These are phyloP conservation scores for Talaromyces proteolyticus DNA, from an alignment of 495 filamentous ascomycete species.

Conservation along the genomic window DNA sequence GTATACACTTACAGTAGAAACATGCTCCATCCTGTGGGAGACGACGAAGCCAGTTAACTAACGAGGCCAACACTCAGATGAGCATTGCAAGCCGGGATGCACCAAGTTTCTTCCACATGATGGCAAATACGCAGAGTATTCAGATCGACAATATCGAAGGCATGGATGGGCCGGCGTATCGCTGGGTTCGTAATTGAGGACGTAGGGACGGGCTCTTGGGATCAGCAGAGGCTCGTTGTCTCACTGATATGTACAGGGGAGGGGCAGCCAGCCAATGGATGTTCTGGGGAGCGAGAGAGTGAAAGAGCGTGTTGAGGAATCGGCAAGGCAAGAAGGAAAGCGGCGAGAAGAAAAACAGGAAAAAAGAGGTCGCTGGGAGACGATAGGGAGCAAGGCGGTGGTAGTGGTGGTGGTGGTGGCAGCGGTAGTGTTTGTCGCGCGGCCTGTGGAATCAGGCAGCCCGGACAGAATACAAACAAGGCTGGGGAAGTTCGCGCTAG, in stretches of 20 bases:
- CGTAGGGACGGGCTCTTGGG: too few relatives aligned
- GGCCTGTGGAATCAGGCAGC: too few relatives aligned
- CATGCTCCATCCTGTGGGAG: slow-evolving; percentile 40
- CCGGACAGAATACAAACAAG: background rate
- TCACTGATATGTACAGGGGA: background rate
- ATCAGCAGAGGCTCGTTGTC: too few relatives aligned
- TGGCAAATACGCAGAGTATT: background rate
- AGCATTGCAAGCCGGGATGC: slow-evolving; percentile 28
- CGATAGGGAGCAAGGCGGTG: slow-evolving; percentile 3
- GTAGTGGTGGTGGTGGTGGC: too few relatives aligned
- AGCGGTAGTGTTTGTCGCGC: too few relatives aligned
- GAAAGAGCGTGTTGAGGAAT: slow-evolving; percentile 14
- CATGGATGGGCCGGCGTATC: background rate
- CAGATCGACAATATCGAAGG: background rate
- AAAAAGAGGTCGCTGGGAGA: background rate
- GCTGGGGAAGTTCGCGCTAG: slow-evolving; percentile 6
- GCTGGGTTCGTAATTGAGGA: background rate
- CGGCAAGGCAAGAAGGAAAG: slow-evolving; percentile 10
- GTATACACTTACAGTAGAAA: slow-evolving; percentile 37
- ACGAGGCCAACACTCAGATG: slow-evolving; percentile 10
- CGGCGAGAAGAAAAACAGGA: slow-evolving; percentile 18
- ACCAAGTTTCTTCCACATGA: slow-evolving; percentile 7
- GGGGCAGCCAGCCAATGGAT: slow-evolving; percentile 1
- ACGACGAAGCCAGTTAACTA: background rate
- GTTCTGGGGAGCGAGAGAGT: slow-evolving; percentile 17